A percentile compares a stretch with the other conserved stretches of the same genome.
phyloP scores from a whole-genome alignment of 2,329 filamentous ascomycete species.

The Colletotrichum truncatum region DNA sequence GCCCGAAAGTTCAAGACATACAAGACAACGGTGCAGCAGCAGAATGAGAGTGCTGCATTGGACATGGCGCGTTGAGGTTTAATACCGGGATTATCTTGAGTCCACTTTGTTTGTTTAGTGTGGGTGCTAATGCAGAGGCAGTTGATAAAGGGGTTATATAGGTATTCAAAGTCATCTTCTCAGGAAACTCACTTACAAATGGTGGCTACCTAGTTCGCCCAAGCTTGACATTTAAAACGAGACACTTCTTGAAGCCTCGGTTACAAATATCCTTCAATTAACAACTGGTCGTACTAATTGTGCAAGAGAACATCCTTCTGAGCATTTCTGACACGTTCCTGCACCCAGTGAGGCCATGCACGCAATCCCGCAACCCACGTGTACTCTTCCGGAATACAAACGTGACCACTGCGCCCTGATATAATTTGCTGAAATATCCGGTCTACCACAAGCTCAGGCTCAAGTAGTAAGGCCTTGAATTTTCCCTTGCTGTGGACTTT shows the following conservation, averaged over 20 bases:
- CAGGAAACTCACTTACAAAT: too few species aligned
- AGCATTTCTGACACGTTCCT: neutral
- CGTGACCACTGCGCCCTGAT: conserved; percentile 19
- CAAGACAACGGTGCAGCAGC: conserved; percentile 23
- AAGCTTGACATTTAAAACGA: neutral
- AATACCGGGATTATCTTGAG: neutral
- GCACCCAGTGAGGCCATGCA: neutral
- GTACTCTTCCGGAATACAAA: conserved; percentile 2
- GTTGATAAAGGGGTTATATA: too few species aligned
- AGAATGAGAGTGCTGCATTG: conserved; percentile 14
- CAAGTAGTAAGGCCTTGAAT: conserved; percentile 11
- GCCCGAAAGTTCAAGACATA: conserved; percentile 38
- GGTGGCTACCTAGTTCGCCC: too few species aligned
- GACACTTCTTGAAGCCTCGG: too few species aligned
- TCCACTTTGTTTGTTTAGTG: neutral
- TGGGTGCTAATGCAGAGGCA: neutral
- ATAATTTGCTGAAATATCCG: conserved; percentile 14
- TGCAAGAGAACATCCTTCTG: neutral
- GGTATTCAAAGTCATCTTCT: too few species aligned
- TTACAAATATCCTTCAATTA: too few species aligned
- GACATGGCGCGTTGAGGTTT: neutral
- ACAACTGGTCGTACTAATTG: neutral
- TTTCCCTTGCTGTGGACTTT: neutral
- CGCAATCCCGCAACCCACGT: neutral
- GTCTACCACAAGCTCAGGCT: conserved; percentile 15